Conservation (phyloP, 345 rosid species). For the Cardamine occulta region DNA sequence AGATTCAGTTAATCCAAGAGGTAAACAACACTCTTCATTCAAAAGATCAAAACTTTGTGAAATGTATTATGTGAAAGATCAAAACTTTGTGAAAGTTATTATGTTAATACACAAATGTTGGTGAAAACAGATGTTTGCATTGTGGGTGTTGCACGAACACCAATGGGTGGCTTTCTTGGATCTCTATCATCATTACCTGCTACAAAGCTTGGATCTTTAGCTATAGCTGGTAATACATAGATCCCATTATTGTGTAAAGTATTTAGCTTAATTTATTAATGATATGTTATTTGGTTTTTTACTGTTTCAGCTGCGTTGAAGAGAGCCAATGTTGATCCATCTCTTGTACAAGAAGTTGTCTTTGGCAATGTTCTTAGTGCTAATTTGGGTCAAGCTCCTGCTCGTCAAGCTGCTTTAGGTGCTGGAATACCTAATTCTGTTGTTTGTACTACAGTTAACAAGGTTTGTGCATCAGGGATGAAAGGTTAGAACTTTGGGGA, state of each 20-base stretch:
- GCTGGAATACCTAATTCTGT: constrained; percentile 94
- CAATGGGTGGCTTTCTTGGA: constrained; percentile 97
- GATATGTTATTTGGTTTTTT: constrained; percentile 3
- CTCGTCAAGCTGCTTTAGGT: constrained; percentile 96
- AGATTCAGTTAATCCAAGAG: constrained; percentile 81
- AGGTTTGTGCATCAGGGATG: constrained; percentile 99
- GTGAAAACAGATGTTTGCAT: constrained; percentile 79
- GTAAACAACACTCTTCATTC: constrained; percentile 42
- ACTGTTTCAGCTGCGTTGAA: constrained; percentile 76
- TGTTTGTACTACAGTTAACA: constrained; percentile 86
- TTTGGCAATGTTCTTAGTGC: constrained; percentile 97
- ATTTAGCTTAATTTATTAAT: constrained; percentile 22
- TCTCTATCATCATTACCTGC: constrained; percentile 79
- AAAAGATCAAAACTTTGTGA: not conserved
- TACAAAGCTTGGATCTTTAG: constrained; percentile 93
- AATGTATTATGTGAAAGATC: not conserved
- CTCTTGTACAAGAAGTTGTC: constrained; percentile 87
- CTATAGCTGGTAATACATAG: constrained; percentile 63
- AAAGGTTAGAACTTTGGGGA: constrained; percentile 59
- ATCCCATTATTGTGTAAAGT: not conserved
- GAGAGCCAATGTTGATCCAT: constrained; percentile 85
- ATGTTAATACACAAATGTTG: constrained; percentile 19
- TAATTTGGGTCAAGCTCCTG: constrained; percentile 98
- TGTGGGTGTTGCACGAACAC: constrained; percentile 97
- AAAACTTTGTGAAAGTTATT: not conserved